Evolutionary conservation across 83 land plant species (phyloP), one percentile per base, ranked within the genome.

Genomic region (Diphasiastrum complanatum): DNA sequence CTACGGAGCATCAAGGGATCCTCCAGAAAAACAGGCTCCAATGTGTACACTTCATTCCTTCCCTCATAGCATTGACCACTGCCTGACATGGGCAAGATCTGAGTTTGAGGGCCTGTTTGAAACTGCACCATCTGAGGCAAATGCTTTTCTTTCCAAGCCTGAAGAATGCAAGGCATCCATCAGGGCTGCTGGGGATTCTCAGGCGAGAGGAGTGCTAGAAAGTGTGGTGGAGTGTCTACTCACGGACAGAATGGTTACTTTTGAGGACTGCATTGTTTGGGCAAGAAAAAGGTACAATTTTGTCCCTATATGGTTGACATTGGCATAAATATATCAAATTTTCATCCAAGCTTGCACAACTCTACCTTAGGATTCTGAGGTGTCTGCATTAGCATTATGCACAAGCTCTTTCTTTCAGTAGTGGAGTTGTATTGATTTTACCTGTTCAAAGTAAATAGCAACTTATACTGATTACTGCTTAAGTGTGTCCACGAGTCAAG

Each of bases 261-360:
- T 54, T 54, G 58, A 54, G 33, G 58, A 54, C 14, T 54, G 58
- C 58, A 54, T 54, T n/a, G 16, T 54, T 28, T 54, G 58, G 58
- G 58, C 58, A n/a, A n/a, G n/a, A n/a, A n/a, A n/a, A n/a, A n/a
- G n/a, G n/a, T n/a, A n/a, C n/a, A n/a, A n/a, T n/a, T n/a, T n/a
- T n/a, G n/a, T n/a, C n/a, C n/a, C n/a, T n/a, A n/a, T n/a, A n/a
- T n/a, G n/a, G n/a, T n/a, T n/a, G n/a, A n/a, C n/a, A n/a, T n/a
- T n/a, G n/a, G n/a, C n/a, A n/a, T n/a, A n/a, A n/a, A n/a, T n/a
- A n/a, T n/a, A n/a, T n/a, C n/a, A n/a, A n/a, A n/a, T n/a, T n/a
- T n/a, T n/a, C n/a, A n/a, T n/a, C n/a, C n/a, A n/a, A n/a, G n/a
- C n/a, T n/a, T n/a, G n/a, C n/a, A n/a, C n/a, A n/a, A n/a, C n/a